Conservation (phyloP, 73 alveolate genomes). For the Tetrahymena borealis region DNA sequence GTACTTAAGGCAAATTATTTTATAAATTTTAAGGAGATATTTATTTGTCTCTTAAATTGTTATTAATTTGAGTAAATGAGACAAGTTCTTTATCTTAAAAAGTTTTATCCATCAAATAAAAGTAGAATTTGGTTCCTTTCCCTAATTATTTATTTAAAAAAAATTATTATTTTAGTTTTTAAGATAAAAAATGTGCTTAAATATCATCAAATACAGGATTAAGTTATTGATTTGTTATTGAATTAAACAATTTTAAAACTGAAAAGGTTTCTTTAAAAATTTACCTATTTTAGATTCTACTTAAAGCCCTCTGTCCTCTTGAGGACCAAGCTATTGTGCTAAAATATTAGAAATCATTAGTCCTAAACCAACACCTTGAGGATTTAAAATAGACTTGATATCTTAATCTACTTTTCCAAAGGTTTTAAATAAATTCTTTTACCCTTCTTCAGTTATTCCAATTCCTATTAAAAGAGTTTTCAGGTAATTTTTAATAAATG, state of each 20-base stretch:
- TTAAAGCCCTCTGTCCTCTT: neutral
- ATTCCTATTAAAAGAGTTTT: too few species aligned
- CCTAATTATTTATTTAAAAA: neutral
- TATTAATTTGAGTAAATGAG: neutral
- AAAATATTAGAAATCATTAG: slow-evolving; percentile 48
- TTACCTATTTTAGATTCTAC: slow-evolving; percentile 9
- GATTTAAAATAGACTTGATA: slow-evolving; percentile 35
- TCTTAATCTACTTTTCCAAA: slow-evolving; percentile 57
- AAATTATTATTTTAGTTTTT: too few species aligned
- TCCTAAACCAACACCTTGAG: slow-evolving; percentile 68
- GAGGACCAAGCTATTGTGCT: slow-evolving; percentile 39
- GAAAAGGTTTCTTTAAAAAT: neutral
- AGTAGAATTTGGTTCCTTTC: neutral
- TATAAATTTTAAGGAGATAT: too few species aligned
- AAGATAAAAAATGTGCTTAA: too few species aligned
- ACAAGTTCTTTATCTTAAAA: neutral
- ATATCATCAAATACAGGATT: too few species aligned
- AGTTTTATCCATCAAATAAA: neutral
- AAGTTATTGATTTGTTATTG: too few species aligned
- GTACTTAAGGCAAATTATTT: too few species aligned
- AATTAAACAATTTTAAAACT: neutral
- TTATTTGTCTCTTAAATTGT: too few species aligned
- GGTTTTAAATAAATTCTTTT: slow-evolving; percentile 41
- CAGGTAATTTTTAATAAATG: too few species aligned
- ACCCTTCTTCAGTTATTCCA: slow-evolving; percentile 44